A percentile compares a stretch with the other conserved stretches of the same genome.
Conservation (phyloP, 768 basidiomycete species). For the Coprinopsis marcescibilis region DNA sequence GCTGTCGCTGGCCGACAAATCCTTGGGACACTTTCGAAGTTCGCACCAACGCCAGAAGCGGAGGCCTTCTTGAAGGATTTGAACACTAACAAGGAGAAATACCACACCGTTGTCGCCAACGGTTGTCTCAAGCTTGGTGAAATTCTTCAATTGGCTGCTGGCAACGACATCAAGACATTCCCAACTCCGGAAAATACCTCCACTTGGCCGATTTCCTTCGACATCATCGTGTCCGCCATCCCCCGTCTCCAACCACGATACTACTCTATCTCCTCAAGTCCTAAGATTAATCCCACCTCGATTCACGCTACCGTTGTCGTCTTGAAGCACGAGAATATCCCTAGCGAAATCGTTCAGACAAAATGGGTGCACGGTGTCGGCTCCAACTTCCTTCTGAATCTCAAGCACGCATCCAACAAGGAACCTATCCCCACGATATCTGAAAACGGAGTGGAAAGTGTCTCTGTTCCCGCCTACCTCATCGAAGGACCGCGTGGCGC, state of each 20-base stretch:
- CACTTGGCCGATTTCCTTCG: constrained; percentile 90
- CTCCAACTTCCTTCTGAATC: constrained; percentile 92
- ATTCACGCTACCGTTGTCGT: constrained; percentile 97
- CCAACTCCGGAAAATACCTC: constrained; percentile 77
- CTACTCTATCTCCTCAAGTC: constrained; percentile 97
- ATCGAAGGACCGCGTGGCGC: constrained; percentile 89
- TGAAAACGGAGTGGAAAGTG: constrained; percentile 29
- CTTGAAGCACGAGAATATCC: constrained; percentile 79
- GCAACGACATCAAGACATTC: constrained; percentile 54
- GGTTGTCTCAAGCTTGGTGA: constrained; percentile 91
- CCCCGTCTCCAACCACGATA: constrained; percentile 94
- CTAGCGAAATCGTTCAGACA: constrained; percentile 42
- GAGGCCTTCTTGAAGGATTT: constrained; percentile 68
- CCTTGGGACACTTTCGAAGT: constrained; percentile 81
- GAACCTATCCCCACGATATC: constrained; percentile 46
- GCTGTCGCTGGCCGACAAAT: constrained; percentile 93
- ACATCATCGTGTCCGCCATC: constrained; percentile 90
- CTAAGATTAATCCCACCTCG: constrained; percentile 81
- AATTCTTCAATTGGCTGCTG: constrained; percentile 85
- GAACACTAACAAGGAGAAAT: constrained; percentile 84
- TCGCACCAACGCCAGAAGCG: constrained; percentile 77
- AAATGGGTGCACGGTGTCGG: constrained; percentile 86
- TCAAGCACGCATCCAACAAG: constrained; percentile 68
- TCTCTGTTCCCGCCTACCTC: constrained; percentile 62
- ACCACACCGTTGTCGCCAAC: constrained; percentile 66